Base-by-base conservation (phyloP, 169 alveolate species). In the Cryptosporidium sp. region DNA sequence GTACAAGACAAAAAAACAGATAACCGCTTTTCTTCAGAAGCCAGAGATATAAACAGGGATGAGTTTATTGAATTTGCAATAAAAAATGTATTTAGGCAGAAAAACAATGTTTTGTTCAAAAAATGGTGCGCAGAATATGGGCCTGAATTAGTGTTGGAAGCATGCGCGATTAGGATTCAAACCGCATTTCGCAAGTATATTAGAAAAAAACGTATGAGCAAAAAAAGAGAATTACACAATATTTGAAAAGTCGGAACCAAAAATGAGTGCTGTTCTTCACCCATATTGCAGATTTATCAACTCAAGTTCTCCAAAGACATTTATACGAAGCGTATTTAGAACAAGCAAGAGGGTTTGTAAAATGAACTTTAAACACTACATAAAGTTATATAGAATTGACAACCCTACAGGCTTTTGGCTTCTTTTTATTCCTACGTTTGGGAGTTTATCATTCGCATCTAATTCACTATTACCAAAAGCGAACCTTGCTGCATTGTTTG, bases 61-160 rank as follows among this genome's bases (percentile, higher is more conserved):
- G 59, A 73, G 23, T 58, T 73, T 55, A 73, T 73, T 55, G 61
- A 73, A 59, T 50, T 10, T 73, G 59, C 86, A 52, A 73, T 71
- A 18, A 73, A 52, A 51, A 73, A 73, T 59, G 71, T 73, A n/a
- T 73, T 73, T 37, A 52, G 33, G 31, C 70, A 59, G 37, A 59
- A 31, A 16, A 59, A 62, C 37, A 80, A 80, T 65, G 6, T n/a
- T 14, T 18, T 43, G 12, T 43, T 80, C 59, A 80, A 80, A 65
- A 59, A 43, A 41, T 80, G 89, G 89, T 80, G 80, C 43, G 89
- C 31, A 12, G 75, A 80, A 67, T 80, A 61, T 80, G 89, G 89
- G 14, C 41, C 89, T 39, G 75, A 65, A 33, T 62, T 80, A 43
- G 89, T 80, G 5, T 62, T 67, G 43, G 89, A 80, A 61, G 89